Percentiles rank a stretch among this genome's conserved stretches.
These are phyloP conservation scores for Suhomyces kilbournensis DNA, from an alignment of 805 yeast genomes.

Conservation along the genomic window DNA sequence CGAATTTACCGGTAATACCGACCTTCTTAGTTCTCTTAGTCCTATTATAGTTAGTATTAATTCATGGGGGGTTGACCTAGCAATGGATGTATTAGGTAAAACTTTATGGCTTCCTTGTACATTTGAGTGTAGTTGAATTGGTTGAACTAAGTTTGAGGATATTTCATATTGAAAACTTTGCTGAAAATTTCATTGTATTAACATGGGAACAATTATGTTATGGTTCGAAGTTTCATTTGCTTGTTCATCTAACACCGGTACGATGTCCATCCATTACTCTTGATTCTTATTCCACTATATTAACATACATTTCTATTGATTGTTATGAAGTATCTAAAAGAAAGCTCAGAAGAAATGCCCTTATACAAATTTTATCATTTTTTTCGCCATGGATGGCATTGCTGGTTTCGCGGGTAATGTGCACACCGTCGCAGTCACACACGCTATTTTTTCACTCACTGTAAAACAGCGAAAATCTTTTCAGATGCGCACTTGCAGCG, in stretches of 20 bases:
- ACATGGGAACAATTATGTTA: not conserved
- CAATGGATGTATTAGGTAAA: not conserved
- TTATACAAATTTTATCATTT: constrained; percentile 5
- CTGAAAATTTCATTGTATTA: not conserved
- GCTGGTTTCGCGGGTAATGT: constrained; percentile 1
- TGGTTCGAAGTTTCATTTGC: not conserved
- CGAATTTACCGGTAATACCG: constrained; percentile 99
- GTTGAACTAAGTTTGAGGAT: not conserved
- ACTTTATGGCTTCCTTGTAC: not conserved
- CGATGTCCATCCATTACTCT: not conserved
- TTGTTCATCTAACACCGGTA: not conserved
- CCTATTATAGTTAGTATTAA: constrained; percentile 58
- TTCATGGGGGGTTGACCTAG: not conserved
- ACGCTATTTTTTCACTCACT: not conserved
- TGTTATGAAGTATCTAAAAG: constrained; percentile 11
- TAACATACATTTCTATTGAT: constrained; percentile 14
- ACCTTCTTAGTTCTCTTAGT: constrained; percentile 99
- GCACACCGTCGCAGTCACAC: constrained; percentile 2
- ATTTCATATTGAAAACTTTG: not conserved
- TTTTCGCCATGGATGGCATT: constrained; percentile 4
- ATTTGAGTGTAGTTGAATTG: not conserved
- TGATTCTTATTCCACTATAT: not conserved
- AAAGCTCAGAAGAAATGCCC: constrained; percentile 7
- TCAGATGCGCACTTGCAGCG: not conserved
- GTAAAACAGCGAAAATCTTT: constrained; percentile 4